These are phyloP conservation scores for Kluyveromyces wickerhamii DNA, from an alignment of 805 yeast genomes.

Conservation along the genomic window DNA sequence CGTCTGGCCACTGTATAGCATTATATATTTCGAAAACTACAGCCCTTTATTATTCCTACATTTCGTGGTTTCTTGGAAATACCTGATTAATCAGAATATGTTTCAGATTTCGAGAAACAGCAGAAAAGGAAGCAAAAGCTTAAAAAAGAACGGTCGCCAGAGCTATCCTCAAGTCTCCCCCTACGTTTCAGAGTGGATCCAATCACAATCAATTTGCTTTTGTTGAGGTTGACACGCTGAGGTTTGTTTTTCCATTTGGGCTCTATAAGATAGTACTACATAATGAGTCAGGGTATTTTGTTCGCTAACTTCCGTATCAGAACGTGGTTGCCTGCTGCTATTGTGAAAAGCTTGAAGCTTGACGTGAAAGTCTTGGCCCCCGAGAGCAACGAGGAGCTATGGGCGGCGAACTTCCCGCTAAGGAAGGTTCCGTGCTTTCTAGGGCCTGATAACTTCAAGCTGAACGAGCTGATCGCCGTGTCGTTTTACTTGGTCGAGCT, in stretches of 20 bases:
- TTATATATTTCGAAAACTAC: too few relatives aligned
- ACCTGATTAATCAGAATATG: too few relatives aligned
- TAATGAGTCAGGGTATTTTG: constrained; percentile 64
- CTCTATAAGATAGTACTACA: background rate
- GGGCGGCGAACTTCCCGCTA: constrained; percentile 51
- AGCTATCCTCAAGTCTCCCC: too few relatives aligned
- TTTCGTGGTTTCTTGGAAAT: too few relatives aligned
- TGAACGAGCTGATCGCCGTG: constrained; percentile 63
- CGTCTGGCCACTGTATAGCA: too few relatives aligned
- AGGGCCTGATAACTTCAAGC: constrained; percentile 66
- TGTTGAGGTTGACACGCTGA: too few relatives aligned
- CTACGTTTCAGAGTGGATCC: too few relatives aligned
- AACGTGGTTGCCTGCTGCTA: constrained; percentile 37
- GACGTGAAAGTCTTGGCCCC: constrained; percentile 44
- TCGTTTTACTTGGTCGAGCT: constrained; percentile 39
- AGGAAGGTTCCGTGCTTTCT: constrained; percentile 58
- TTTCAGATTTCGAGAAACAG: too few relatives aligned
- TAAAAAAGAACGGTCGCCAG: too few relatives aligned
- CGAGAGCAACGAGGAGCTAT: constrained; percentile 31
- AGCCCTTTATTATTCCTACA: too few relatives aligned
- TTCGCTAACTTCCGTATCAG: constrained; percentile 39
- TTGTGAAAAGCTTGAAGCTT: constrained; percentile 51
- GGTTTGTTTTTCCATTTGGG: background rate
- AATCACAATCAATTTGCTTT: too few relatives aligned
- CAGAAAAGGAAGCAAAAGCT: too few relatives aligned